These are phyloP conservation scores for Scutellaria galericulata DNA, from an alignment of 257 asterid species.

Conservation along the genomic window DNA sequence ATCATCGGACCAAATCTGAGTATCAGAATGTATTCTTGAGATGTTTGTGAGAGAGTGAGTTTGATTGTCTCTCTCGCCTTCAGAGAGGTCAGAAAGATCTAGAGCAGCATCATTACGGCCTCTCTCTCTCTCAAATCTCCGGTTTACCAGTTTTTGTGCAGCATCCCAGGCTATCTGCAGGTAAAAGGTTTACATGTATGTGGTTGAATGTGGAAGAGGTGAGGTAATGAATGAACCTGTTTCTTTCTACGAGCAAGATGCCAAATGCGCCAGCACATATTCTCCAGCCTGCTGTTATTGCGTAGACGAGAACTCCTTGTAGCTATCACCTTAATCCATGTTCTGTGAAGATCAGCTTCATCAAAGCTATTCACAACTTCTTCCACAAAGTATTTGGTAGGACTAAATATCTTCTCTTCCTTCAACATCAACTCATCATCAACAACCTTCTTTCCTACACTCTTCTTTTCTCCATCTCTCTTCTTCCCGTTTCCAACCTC, in stretches of 20 bases:
- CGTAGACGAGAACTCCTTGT: slow-evolving; percentile 64
- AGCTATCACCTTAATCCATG: slow-evolving; percentile 78
- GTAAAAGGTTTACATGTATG: not conserved
- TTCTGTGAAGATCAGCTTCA: slow-evolving; percentile 70
- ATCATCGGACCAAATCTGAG: slow-evolving; percentile 55
- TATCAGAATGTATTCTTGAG: slow-evolving; percentile 52
- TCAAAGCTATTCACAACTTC: slow-evolving; percentile 69
- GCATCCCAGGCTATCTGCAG: slow-evolving; percentile 73
- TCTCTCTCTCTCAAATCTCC: slow-evolving; percentile 52
- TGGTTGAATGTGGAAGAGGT: not conserved
- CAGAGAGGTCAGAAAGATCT: slow-evolving; percentile 74
- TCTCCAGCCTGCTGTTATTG: slow-evolving; percentile 71
- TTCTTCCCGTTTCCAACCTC: slow-evolving; percentile 48
- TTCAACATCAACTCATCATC: slow-evolving; percentile 36
- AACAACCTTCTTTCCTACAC: slow-evolving; percentile 34
- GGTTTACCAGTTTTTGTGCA: slow-evolving; percentile 51
- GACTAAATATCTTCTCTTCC: slow-evolving; percentile 53
- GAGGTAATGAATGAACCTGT: slow-evolving; percentile 45
- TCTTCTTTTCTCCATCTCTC: not conserved
- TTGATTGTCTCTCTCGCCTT: slow-evolving; percentile 65
- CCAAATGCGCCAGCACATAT: slow-evolving; percentile 88
- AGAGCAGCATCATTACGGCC: slow-evolving; percentile 60
- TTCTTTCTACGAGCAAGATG: slow-evolving; percentile 76
- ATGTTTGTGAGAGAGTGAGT: slow-evolving; percentile 41
- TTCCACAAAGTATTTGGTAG: slow-evolving; percentile 69